phyloP scores from a whole-genome alignment of 1,284 basidiomycete genomes.

The Salmacisia buchloeana region DNA sequence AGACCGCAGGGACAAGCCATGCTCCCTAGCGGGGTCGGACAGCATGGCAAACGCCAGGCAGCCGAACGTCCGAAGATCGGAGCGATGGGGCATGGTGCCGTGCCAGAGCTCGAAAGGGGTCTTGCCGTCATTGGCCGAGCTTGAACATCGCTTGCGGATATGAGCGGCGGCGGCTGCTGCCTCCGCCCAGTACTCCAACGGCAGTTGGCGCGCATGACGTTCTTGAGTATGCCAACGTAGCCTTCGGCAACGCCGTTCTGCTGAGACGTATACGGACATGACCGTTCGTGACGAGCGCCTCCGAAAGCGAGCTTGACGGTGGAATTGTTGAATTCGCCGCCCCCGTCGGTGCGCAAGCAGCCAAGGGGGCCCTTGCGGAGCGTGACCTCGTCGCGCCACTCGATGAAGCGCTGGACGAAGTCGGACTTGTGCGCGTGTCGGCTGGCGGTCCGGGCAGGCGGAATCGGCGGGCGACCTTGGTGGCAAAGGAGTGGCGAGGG shows the following conservation, averaged over 20 bases:
- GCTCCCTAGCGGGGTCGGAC: background rate
- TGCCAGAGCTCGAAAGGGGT: slow-evolving; percentile 3
- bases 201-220: background rate
- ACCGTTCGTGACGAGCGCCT: background rate
- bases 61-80: background rate
- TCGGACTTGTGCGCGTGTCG: background rate
- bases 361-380: background rate
- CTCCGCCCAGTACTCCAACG: background rate
- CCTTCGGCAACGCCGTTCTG: slow-evolving; percentile 3
- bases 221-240: background rate
- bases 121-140: background rate
- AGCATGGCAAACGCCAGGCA: background rate
- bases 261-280: background rate
- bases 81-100: background rate
- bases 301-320: background rate
- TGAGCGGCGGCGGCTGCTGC: background rate
- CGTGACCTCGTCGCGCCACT: background rate
- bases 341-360: background rate
- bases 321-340: background rate
- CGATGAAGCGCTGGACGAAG: background rate
- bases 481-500: too few relatives aligned
- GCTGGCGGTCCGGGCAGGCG: too few relatives aligned
- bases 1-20: background rate
- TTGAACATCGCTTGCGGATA: background rate
- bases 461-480: too few relatives aligned